These are phyloP conservation scores for Huiozyma naganishii DNA, from an alignment of 805 yeast species.

Conservation along the genomic window DNA sequence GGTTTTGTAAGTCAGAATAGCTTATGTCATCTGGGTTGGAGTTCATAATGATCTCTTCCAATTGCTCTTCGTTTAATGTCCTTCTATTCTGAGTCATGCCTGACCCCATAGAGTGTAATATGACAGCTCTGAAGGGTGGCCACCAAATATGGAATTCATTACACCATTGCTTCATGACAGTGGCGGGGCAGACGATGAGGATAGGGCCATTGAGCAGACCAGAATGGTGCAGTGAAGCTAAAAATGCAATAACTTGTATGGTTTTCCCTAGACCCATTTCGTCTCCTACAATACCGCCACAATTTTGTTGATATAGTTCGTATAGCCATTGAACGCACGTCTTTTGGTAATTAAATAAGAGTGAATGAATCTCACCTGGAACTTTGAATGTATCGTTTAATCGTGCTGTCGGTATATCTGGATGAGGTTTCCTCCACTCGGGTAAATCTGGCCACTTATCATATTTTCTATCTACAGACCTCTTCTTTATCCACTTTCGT, in stretches of 20 bases:
- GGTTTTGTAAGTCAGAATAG: slow-evolving; percentile 30
- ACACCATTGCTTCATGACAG: slow-evolving; percentile 95
- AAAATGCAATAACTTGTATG: slow-evolving; percentile 78
- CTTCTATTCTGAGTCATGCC: slow-evolving; percentile 47
- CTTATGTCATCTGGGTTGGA: slow-evolving; percentile 31
- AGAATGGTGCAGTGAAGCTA: slow-evolving; percentile 85
- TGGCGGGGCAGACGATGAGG: slow-evolving; percentile 88
- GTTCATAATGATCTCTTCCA: slow-evolving; percentile 38
- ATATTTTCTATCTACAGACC: slow-evolving; percentile 34
- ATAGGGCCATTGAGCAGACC: slow-evolving; percentile 66
- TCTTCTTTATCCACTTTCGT: slow-evolving; percentile 43
- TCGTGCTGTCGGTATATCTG: slow-evolving; percentile 61
- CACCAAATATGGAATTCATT: slow-evolving; percentile 95
- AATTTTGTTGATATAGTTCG: slow-evolving; percentile 79
- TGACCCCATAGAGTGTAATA: slow-evolving; percentile 84
- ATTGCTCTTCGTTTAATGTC: slow-evolving; percentile 34
- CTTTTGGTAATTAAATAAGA: slow-evolving; percentile 84
- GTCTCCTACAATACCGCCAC: slow-evolving; percentile 95
- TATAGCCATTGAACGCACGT: slow-evolving; percentile 97
- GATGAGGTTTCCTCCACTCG: slow-evolving; percentile 75
- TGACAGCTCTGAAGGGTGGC: slow-evolving; percentile 84
- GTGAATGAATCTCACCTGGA: slow-evolving; percentile 86
- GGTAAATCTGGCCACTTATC: slow-evolving; percentile 19
- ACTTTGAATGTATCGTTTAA: slow-evolving; percentile 58
- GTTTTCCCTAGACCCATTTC: slow-evolving; percentile 99